Evolutionary conservation across 2,329 filamentous ascomycete species (phyloP).

Genomic region (Aspergillus sp.): DNA sequence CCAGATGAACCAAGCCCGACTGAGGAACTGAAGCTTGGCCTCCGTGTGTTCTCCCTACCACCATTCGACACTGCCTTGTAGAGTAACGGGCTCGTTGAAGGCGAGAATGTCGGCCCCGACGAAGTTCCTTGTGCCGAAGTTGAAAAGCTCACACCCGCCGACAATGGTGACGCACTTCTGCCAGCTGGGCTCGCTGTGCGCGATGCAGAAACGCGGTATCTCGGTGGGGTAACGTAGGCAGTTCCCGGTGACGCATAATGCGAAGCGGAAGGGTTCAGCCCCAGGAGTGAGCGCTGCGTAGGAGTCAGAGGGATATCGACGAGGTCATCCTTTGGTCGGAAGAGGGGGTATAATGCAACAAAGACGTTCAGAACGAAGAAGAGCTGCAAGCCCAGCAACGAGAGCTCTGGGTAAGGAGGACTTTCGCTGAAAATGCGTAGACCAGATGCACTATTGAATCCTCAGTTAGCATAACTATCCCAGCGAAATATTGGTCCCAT

Average conservation of each 20-base stretch:
- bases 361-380: conserved; percentile 64
- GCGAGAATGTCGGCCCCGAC: conserved; percentile 48
- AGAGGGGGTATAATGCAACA: conserved; percentile 63
- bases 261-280: conserved; percentile 63
- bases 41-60: conserved; percentile 38
- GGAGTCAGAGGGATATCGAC: conserved; percentile 85
- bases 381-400: conserved; percentile 52
- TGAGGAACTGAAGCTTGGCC: conserved; percentile 44
- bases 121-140: conserved; percentile 27
- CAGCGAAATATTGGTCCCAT: not conserved
- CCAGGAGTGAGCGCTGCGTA: conserved; percentile 77
- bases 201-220: conserved; percentile 69
- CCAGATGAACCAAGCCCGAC: not conserved
- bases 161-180: conserved; percentile 32
- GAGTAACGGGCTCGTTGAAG: conserved; percentile 52
- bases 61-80: conserved; percentile 57
- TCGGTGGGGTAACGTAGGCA: conserved; percentile 75
- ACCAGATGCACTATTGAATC: conserved; percentile 26
- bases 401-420: conserved; percentile 37
- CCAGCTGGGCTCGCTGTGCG: conserved; percentile 36
- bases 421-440: conserved; percentile 29
- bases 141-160: conserved; percentile 29
- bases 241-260: conserved; percentile 60
- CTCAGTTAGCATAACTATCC: conserved; percentile 6
- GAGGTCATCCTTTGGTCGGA: conserved; percentile 67